Conservation (phyloP, 129 eudicot species). For the Saussurea involucrata region DNA sequence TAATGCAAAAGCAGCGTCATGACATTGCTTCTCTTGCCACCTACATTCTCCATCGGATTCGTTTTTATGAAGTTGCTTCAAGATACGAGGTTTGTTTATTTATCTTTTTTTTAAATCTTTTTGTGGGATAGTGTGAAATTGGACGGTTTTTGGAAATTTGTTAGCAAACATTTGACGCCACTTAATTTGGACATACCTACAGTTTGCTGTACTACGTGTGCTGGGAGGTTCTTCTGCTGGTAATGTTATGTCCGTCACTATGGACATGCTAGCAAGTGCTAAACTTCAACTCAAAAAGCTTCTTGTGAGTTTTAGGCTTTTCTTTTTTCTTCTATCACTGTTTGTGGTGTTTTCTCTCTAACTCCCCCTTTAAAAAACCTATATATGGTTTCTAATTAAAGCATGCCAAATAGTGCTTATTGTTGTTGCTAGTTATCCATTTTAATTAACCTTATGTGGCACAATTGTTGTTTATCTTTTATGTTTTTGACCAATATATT, state of each 20-base stretch:
- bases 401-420: not conserved
- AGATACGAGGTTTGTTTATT: conserved; percentile 73
- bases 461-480: conserved; percentile 10
- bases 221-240: conserved; percentile 51
- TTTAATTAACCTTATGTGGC: not conserved
- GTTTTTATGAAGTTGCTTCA: conserved; percentile 84
- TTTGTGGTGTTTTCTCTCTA: not conserved
- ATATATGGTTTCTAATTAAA: not conserved
- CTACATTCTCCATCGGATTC: conserved; percentile 76
- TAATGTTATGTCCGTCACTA: conserved; percentile 28
- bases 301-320: conserved; percentile 51
- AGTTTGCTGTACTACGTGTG: conserved; percentile 66
- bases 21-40: conserved; percentile 89
- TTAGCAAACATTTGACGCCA: not conserved
- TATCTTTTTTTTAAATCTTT: not conserved
- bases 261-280: conserved; percentile 67
- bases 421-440: conserved; percentile 7
- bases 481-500: conserved; percentile 32
- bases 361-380: not conserved
- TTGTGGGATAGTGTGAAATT: not conserved
- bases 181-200: conserved; percentile 19
- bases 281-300: conserved; percentile 77
- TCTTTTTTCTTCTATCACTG: not conserved
- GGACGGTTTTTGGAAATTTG: not conserved
- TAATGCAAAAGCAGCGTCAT: conserved; percentile 86